Conservation (phyloP, 2,329 filamentous ascomycete species). For the Ceratocystis cubensis region DNA sequence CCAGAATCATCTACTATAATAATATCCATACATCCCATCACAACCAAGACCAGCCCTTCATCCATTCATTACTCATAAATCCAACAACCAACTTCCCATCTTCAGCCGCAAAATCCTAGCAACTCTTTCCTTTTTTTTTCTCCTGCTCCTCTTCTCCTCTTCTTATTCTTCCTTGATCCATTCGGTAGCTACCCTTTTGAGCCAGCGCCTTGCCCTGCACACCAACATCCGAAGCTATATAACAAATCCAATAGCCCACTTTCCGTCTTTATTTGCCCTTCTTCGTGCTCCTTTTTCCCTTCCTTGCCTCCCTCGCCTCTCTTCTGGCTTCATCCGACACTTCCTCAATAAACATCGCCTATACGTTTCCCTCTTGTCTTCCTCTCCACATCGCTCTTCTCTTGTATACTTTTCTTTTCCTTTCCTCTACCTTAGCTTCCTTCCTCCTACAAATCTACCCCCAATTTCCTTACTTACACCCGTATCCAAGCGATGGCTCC, state of each 20-base stretch:
- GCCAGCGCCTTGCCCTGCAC: neutral
- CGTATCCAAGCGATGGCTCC: conserved; percentile 5
- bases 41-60: neutral
- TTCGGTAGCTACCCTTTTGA: neutral
- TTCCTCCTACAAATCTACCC: neutral
- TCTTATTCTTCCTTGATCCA: neutral
- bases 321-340: conserved; percentile 3
- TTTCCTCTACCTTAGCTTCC: neutral
- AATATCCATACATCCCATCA: neutral
- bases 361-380: neutral
- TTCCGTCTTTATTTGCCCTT: neutral
- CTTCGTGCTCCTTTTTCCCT: neutral
- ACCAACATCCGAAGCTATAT: neutral
- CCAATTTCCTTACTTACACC: neutral
- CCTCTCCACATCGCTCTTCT: neutral
- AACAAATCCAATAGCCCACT: neutral
- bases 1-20: conserved; percentile 3
- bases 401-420: neutral
- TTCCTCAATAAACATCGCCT: neutral
- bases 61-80: neutral
- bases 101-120: neutral
- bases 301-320: neutral
- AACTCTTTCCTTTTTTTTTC: neutral
- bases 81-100: neutral
- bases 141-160: neutral